A percentile compares a stretch with the other conserved stretches of the same genome.
phyloP scores from a whole-genome alignment of 1,139 yeast genomes.

The Nakaseomyces delphensis region DNA sequence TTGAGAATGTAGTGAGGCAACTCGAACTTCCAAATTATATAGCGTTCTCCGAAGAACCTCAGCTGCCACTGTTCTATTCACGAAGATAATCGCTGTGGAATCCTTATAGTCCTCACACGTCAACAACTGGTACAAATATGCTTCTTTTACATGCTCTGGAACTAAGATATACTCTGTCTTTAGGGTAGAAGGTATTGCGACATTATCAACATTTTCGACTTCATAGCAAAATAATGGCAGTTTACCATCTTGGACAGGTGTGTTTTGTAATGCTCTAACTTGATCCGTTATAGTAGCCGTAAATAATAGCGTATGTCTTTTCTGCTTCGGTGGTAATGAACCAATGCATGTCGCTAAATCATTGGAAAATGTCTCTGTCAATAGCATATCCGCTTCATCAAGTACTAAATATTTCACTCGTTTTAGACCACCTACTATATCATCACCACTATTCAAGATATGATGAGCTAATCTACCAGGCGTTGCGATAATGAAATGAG shows the following conservation, averaged over 20 bases:
- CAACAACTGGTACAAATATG: constrained; percentile 65
- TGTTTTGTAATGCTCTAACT: constrained; percentile 69
- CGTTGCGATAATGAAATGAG: constrained; percentile 93
- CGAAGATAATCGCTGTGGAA: constrained; percentile 75
- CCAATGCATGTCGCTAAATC: constrained; percentile 68
- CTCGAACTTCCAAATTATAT: constrained; percentile 63
- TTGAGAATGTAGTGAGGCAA: constrained; percentile 87
- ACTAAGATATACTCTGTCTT: constrained; percentile 45
- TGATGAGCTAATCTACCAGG: constrained; percentile 97
- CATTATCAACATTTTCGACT: constrained; percentile 57
- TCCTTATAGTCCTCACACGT: constrained; percentile 54
- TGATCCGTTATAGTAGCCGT: constrained; percentile 96
- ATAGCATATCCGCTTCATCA: constrained; percentile 92
- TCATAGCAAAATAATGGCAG: constrained; percentile 71
- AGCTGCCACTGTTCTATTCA: constrained; percentile 82
- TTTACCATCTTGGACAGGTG: constrained; percentile 52
- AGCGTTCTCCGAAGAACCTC: constrained; percentile 74
- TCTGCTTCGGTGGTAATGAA: constrained; percentile 58
- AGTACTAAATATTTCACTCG: constrained; percentile 73
- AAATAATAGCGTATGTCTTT: constrained; percentile 79
- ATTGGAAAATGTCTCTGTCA: constrained; percentile 74
- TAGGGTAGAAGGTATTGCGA: constrained; percentile 74
- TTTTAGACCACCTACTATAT: constrained; percentile 68
- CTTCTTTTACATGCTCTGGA: constrained; percentile 86
- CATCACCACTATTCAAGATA: constrained; percentile 80